Conservation (phyloP, 768 basidiomycete species). For the Russula vinacea region DNA sequence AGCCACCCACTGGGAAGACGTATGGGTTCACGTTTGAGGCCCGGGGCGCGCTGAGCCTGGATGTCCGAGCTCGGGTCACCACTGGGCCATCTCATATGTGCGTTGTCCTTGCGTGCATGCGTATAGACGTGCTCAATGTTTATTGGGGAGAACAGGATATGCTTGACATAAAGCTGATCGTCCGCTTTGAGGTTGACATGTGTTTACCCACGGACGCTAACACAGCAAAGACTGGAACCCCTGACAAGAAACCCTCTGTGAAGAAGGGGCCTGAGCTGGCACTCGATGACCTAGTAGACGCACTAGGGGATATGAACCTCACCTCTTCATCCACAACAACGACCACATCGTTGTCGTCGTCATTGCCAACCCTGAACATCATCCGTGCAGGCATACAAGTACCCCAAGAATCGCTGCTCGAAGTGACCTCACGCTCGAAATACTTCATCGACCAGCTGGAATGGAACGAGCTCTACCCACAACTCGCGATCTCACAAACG, state of each 20-base stretch:
- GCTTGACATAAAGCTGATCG: constrained; percentile 53
- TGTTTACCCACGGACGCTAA: constrained; percentile 4
- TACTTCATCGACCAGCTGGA: constrained; percentile 37
- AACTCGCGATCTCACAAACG: constrained; percentile 67
- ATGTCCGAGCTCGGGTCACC: constrained; percentile 55
- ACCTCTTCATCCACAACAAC: not conserved
- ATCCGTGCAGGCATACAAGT: constrained; percentile 23
- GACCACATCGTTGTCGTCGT: not conserved
- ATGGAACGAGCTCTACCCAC: constrained; percentile 62
- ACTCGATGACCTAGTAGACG: constrained; percentile 30
- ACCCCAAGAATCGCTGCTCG: constrained; percentile 32
- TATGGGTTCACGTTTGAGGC: constrained; percentile 65
- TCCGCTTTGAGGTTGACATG: constrained; percentile 57
- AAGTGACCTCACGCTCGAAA: constrained; percentile 37
- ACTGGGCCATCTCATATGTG: constrained; percentile 63
- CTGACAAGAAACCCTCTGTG: not conserved
- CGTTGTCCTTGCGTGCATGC: constrained; percentile 31
- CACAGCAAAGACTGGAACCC: not conserved
- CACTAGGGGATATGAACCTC: constrained; percentile 26
- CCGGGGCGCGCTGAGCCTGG: constrained; percentile 47
- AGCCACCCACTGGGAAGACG: constrained; percentile 35
- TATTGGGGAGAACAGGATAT: constrained; percentile 46
- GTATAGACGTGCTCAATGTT: not conserved
- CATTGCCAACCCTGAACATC: constrained; percentile 6
- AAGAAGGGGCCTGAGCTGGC: not conserved